Percentiles rank a stretch among this genome's conserved stretches.
These are phyloP conservation scores for Globisporangium perplexum DNA, from an alignment of 352 stramenopile species.

Conservation along the genomic window DNA sequence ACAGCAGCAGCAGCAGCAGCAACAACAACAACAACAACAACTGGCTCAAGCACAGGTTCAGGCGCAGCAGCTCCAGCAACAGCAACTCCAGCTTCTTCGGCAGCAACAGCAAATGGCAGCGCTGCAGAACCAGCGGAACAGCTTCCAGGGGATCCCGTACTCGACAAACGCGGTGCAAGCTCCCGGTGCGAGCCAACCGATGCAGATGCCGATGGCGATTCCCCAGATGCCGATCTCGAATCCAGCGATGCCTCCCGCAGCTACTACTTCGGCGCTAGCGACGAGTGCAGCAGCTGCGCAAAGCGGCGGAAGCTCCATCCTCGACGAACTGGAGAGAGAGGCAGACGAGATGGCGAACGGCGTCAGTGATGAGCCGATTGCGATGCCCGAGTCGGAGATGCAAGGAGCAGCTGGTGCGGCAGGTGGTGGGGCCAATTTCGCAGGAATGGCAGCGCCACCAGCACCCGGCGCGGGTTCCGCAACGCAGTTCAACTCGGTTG, in stretches of 20 bases:
- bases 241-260: slow-evolving; percentile 14
- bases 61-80: slow-evolving; percentile 50
- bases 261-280: slow-evolving; percentile 12
- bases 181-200: slow-evolving; percentile 29
- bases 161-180: slow-evolving; percentile 26
- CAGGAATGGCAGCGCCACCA: slow-evolving; percentile 22
- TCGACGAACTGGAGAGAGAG: slow-evolving; percentile 82
- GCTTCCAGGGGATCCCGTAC: slow-evolving; percentile 63
- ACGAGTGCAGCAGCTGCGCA: slow-evolving; percentile 13
- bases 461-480: slow-evolving; percentile 17
- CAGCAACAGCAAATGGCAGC: slow-evolving; percentile 71
- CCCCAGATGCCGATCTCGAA: slow-evolving; percentile 24
- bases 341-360: slow-evolving; percentile 85
- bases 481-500: slow-evolving; percentile 42
- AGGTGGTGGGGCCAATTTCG: slow-evolving; percentile 7
- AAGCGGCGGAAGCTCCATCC: slow-evolving; percentile 59
- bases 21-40: slow-evolving; percentile 43
- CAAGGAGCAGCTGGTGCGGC: slow-evolving; percentile 19
- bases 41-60: slow-evolving; percentile 12
- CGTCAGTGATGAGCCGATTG: slow-evolving; percentile 71
- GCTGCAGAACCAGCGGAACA: slow-evolving; percentile 62
- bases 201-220: slow-evolving; percentile 55
- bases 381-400: slow-evolving; percentile 79
- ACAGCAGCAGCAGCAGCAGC: slow-evolving; percentile 30
- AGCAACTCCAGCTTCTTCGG: slow-evolving; percentile 50